Evolutionary conservation across 2,329 filamentous ascomycete species (phyloP), one percentile per base, ranked within the genome.

Genomic region (Xylariaceae sp.): DNA sequence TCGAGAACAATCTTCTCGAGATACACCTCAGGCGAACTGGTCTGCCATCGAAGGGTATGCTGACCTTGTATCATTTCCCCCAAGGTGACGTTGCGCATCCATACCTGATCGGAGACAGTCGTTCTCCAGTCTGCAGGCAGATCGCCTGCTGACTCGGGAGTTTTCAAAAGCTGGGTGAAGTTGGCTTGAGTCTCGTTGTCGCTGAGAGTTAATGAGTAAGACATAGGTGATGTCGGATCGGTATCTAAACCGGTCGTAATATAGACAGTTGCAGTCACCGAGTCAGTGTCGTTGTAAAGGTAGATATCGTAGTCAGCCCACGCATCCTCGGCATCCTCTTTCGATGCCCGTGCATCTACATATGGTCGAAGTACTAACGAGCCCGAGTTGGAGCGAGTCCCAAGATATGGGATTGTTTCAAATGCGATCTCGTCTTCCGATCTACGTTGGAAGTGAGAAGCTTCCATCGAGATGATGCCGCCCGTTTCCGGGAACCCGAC

Each of bases 81-180:
- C 7, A 71, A 16, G 7, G 60, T 58, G 17, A 70, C 67, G 14
- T 68, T 72, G 47, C 73, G 75, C 5, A 66, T 69, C 79, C 79
- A 82, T 7, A 75, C 75, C 28, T 73, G 65, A 47, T 80, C 73
- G 13, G 75, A 75, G 1, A 81, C 79, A 0, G 75, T 76, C 10
- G 62, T 60, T 6, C 70, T 65, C 79, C 79, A 83, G 6, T 72
- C 73, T 0, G 71, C 71, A 1, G 80, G 79, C 54, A 63, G 71
- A 53, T 70, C 75, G 52, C 69, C 66, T 1, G 68, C 70, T 7
- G 70, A 71, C 3, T 76, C 70, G 19, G 72, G 75, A 42, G 74
- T 66, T 3, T 73, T 67, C 1, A 75, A 62, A 10, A 72, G 59
- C 5, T 66, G 62, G 3, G 63, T 63, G 22, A 59, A 65, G 36